phyloP scores from a whole-genome alignment of 208 protist species.

The Crithidia sp. region DNA sequence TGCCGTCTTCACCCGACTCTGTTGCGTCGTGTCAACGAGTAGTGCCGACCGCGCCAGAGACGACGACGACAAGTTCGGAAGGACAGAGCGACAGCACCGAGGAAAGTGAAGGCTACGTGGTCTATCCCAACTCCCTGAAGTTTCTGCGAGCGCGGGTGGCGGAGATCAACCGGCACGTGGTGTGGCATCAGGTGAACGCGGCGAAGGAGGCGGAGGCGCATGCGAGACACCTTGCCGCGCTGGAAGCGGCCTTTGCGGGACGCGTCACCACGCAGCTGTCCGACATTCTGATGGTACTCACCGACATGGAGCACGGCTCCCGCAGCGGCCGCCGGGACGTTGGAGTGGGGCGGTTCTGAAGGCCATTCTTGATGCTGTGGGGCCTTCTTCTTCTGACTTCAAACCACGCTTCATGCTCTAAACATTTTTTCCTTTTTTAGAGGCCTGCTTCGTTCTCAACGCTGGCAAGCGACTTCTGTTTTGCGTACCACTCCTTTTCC shows the following conservation, averaged over 20 bases:
- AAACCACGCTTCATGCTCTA: background rate
- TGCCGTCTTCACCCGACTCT: conserved; percentile 4
- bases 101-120: conserved; percentile 23
- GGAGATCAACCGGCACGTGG: conserved; percentile 57
- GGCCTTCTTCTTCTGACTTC: background rate
- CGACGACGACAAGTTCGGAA: background rate
- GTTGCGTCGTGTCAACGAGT: background rate
- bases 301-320: conserved; percentile 42
- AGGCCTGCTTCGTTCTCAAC: no score
- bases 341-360: no score
- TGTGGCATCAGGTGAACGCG: conserved; percentile 51
- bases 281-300: conserved; percentile 62
- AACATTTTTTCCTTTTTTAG: background rate
- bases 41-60: background rate
- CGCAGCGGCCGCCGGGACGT: background rate
- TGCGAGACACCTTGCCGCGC: conserved; percentile 35
- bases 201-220: conserved; percentile 37
- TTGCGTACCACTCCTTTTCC: no score
- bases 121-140: conserved; percentile 31
- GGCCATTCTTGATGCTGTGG: background rate
- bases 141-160: conserved; percentile 37
- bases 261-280: conserved; percentile 50
- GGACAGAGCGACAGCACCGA: background rate
- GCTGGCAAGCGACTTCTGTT: no score
- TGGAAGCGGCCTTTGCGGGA: conserved; percentile 45